phyloP scores from a whole-genome alignment of 495 filamentous ascomycete genomes.

The Mycothermus thermophilus region DNA sequence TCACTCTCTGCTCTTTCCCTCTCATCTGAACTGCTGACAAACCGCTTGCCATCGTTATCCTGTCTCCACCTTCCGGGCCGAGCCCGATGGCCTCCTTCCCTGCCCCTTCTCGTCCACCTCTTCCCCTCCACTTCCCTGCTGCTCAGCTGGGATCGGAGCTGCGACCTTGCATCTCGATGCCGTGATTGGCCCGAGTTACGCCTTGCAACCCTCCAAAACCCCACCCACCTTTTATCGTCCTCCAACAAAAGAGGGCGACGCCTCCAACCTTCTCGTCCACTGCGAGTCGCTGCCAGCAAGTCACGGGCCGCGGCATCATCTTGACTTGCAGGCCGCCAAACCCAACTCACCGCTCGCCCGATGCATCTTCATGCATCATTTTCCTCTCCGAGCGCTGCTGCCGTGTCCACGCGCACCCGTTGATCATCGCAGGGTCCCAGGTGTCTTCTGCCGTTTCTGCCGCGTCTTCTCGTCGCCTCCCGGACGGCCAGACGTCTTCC shows the following conservation, averaged over 20 bases:
- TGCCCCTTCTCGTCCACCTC: too few species aligned
- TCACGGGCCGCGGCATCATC: conserved; percentile 1
- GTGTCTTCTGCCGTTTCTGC: too few species aligned
- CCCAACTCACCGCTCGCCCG: background rate
- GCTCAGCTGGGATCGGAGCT: conserved; percentile 4
- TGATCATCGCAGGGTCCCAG: too few species aligned
- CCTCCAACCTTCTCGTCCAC: background rate
- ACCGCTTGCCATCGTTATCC: background rate
- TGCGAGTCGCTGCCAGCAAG: background rate
- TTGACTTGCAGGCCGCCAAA: background rate
- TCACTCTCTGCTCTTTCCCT: too few species aligned
- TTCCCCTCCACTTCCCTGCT: too few species aligned
- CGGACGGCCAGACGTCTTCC: too few species aligned
- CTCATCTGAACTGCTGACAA: conserved; percentile 1
- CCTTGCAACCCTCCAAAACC: too few species aligned
- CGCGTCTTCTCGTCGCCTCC: too few species aligned
- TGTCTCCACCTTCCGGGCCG: conserved; percentile 2
- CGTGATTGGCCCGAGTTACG: too few species aligned
- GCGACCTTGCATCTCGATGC: background rate
- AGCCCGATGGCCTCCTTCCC: conserved; percentile 3
- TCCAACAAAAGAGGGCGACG: background rate
- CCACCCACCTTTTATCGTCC: too few species aligned
- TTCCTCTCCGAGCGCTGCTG: too few species aligned
- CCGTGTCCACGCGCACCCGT: too few species aligned
- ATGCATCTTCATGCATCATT: background rate